Base-by-base conservation (phyloP, 2,329 filamentous ascomycete species). In the Scleromitrula shiraiana region DNA sequence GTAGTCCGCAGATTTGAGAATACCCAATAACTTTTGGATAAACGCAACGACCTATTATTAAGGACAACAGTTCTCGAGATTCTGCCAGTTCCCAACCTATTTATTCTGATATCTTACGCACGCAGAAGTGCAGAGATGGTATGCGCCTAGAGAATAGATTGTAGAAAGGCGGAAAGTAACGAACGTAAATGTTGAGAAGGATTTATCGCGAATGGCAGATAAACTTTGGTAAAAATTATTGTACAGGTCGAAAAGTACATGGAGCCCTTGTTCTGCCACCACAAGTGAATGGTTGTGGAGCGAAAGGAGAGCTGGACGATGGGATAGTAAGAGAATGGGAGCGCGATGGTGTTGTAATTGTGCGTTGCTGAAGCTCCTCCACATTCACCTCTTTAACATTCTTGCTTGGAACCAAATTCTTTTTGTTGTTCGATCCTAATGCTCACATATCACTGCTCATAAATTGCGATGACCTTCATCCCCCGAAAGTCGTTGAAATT, bases 401-500 rank as follows among this genome's bases (percentile, higher is more conserved):
- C 51, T 48, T 46, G 32, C 29, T 45, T 49, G 38, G 49, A 46
- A 50, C 37, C 50, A 42, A 32, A 33, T 42, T 40, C 43, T 39
- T 40, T n/a, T 17, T 24, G 9, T 30, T 46, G 26, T 24, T 46
- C 35, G 20, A 20, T 35, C 37, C 45, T 22, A 19, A 33, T 51
- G 50, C 50, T 58, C 55, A 56, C 50, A 54, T 56, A 57, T 61
- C 55, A 62, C 53, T 56, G 26, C 53, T 58, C 54, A 57, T 41
- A 36, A 39, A 29, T 51, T 44, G 49, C 47, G 43, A 54, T 53
- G 32, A 43, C 53, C 49, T 50, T 53, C 35, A 40, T 42, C 49
- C 52, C 22, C 45, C 54, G 54, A 50, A 52, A 52, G 53, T 57
- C 49, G 53, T 44, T 49, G 49, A 26, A 41, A 35, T 56, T 55